These are phyloP conservation scores for Terfezia boudieri DNA, from an alignment of 495 filamentous ascomycete genomes.

Conservation along the genomic window DNA sequence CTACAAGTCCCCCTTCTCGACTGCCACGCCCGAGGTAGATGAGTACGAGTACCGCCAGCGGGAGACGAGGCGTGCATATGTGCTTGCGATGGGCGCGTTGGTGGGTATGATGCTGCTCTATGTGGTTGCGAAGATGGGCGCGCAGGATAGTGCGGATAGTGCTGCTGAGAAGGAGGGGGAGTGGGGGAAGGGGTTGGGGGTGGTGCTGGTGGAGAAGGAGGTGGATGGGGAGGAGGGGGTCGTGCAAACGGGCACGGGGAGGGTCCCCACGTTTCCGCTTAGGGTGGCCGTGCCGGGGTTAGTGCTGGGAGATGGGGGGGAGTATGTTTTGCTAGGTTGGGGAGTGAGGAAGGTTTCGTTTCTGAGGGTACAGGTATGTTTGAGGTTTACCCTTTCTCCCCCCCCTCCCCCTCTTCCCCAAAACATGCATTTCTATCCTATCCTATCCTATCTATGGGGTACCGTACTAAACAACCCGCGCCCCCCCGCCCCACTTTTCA, in stretches of 20 bases:
- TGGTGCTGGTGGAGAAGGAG: background rate
- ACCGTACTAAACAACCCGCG: no score
- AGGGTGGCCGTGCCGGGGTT: conserved; percentile 17
- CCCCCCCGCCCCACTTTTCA: no score
- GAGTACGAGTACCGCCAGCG: no score
- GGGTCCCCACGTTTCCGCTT: conserved; percentile 7
- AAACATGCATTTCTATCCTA: no score
- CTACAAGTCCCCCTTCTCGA: background rate
- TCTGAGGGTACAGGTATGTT: conserved; percentile 32
- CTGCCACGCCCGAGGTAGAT: conserved; percentile 26
- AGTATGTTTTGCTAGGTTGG: conserved; percentile 72
- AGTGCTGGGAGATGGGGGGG: conserved; percentile 23
- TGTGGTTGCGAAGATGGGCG: background rate
- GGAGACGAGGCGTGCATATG: conserved; percentile 4
- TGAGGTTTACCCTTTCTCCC: no score
- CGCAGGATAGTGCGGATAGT: background rate
- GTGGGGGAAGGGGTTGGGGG: background rate
- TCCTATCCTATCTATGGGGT: no score
- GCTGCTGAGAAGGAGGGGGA: background rate
- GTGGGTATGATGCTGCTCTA: background rate
- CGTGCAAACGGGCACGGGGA: conserved; percentile 20
- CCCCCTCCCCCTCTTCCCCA: no score
- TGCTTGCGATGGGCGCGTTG: conserved; percentile 34
- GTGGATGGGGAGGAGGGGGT: conserved; percentile 11
- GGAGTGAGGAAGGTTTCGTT: conserved; percentile 80